Evolutionary conservation across 768 basidiomycete species (phyloP), one percentile per base, ranked within the genome.

Genomic region (Suillus placidus): DNA sequence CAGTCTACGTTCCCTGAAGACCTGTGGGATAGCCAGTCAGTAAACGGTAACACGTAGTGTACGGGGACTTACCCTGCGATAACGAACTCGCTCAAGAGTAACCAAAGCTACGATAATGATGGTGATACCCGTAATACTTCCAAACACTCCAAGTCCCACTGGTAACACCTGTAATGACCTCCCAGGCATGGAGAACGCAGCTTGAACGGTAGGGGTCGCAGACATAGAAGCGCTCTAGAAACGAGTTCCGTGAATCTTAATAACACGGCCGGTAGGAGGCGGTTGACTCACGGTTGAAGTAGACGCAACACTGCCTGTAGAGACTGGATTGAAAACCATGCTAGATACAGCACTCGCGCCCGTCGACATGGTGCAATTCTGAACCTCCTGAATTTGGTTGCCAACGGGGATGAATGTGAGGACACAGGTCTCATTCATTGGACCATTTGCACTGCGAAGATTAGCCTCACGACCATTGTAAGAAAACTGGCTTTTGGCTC

Each of bases 51-150:
- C 26, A 20, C 30, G 42, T 32, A 13, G 26, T 32, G 12, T 32
- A 32, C 30, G 12, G 38, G 2, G 20, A 79, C 85, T 64, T 66
- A 92, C 93, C 84, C 87, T 91, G 81, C 93, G 89, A 74, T 93
- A 93, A 77, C 90, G 91, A 32, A 92, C 88, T 56, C 95, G 86
- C 82, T 96, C 93, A 72, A 89, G 93, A 7, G 93, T 94, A 68
- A 95, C 93, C 75, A 94, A 80, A 60, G 86, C 89, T 65, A 96
- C 91, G 30, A 92, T 87, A 67, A 91, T 87, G 69, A 97, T 75
- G 20, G 90, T 91, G 70, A 95, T 89, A 9, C 90, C 90, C 37
- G 92, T 92, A 66, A 97, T 89, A 68, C 93, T 93, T 55, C 89
- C 92, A 72, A 92, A 94, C 12, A 95, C 84, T 61, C 90, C 91